Conservation (phyloP, 106 monocot species). For the Amphibolis antarctica region DNA sequence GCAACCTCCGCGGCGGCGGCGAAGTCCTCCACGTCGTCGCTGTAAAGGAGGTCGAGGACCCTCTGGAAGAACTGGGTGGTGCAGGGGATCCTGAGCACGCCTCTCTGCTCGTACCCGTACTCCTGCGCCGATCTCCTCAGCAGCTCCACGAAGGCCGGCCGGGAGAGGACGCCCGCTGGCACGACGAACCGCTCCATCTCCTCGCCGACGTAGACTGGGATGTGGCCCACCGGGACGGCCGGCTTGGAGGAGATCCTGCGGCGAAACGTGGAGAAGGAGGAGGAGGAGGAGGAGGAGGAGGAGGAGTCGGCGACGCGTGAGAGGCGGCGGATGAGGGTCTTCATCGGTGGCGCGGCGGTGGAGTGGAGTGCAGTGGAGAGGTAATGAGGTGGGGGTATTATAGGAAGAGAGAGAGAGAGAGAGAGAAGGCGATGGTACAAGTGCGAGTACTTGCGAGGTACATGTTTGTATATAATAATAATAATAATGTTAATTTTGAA, state of each 20-base stretch:
- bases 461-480: background rate
- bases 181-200: slow-evolving; percentile 24
- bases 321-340: slow-evolving; percentile 5
- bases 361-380: background rate
- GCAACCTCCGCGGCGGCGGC: slow-evolving; percentile 1
- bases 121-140: slow-evolving; percentile 25
- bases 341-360: background rate
- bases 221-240: slow-evolving; percentile 14
- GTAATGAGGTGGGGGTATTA: background rate
- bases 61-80: slow-evolving; percentile 15
- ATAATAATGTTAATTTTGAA: too few species aligned
- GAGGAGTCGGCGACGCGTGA: slow-evolving; percentile 4
- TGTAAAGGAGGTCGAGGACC: slow-evolving; percentile 7
- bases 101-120: slow-evolving; percentile 35
- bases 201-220: slow-evolving; percentile 32
- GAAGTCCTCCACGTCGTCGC: background rate
- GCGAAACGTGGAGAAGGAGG: background rate
- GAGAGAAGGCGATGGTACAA: background rate
- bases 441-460: background rate
- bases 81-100: slow-evolving; percentile 34
- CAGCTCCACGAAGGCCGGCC: slow-evolving; percentile 25
- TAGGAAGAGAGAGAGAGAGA: background rate
- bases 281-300: background rate
- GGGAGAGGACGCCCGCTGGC: slow-evolving; percentile 18
- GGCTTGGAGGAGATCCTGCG: background rate